These are phyloP conservation scores for Suillus occidentalis DNA, from an alignment of 768 basidiomycete species.

Conservation along the genomic window DNA sequence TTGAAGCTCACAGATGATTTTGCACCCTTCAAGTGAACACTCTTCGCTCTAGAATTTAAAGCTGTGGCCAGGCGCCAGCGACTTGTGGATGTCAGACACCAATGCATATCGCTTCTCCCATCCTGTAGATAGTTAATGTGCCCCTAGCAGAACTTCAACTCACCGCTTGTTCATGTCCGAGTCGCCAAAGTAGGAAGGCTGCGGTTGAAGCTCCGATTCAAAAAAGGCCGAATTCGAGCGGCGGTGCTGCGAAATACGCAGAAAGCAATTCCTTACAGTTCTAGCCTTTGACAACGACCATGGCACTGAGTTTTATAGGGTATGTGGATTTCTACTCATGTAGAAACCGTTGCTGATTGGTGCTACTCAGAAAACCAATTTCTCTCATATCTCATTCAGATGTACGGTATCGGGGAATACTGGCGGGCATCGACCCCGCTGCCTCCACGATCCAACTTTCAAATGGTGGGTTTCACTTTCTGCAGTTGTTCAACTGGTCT, in stretches of 20 bases:
- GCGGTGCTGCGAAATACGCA: slow-evolving; percentile 15
- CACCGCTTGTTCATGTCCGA: neutral
- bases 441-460: slow-evolving; percentile 87
- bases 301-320: slow-evolving; percentile 81
- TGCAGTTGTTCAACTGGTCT: slow-evolving; percentile 5
- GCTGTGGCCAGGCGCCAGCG: neutral
- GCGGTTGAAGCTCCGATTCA: slow-evolving; percentile 30
- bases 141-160: neutral
- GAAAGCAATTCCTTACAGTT: slow-evolving; percentile 12
- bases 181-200: neutral
- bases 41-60: neutral
- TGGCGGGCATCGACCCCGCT: slow-evolving; percentile 82
- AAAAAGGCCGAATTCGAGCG: slow-evolving; percentile 15
- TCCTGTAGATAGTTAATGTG: neutral
- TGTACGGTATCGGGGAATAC: slow-evolving; percentile 85
- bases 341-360: slow-evolving; percentile 13
- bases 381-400: slow-evolving; percentile 90
- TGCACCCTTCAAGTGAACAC: neutral
- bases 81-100: neutral
- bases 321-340: slow-evolving; percentile 27
- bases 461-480: slow-evolving; percentile 54
- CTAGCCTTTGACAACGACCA: slow-evolving; percentile 29
- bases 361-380: slow-evolving; percentile 69
- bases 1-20: neutral
- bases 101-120: neutral